These are phyloP conservation scores for Geranium rotundifolium DNA, from an alignment of 345 rosid species.

Conservation along the genomic window DNA sequence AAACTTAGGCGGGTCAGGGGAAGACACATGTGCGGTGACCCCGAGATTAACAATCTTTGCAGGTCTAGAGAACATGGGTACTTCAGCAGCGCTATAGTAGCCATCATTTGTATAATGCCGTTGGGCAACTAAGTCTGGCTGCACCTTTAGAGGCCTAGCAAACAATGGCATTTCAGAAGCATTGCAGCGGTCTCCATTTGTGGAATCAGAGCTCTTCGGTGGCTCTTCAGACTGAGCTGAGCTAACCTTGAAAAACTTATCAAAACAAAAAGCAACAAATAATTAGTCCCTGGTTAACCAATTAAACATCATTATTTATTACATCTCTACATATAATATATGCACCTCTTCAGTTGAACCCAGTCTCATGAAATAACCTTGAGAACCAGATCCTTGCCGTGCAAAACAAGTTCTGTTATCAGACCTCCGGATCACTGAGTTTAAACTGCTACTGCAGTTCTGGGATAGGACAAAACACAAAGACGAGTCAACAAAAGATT, in stretches of 20 bases:
- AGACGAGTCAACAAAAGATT: not conserved
- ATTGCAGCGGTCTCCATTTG: constrained; percentile 10
- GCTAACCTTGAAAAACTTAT: constrained; percentile 10
- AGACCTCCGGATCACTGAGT: constrained; percentile 36
- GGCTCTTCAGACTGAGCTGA: constrained; percentile 13
- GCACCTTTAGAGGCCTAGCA: constrained; percentile 34
- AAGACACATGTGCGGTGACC: constrained; percentile 8
- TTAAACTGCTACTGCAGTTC: constrained; percentile 70
- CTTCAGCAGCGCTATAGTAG: constrained; percentile 16
- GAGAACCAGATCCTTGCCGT: constrained; percentile 57
- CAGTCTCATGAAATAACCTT: constrained; percentile 66
- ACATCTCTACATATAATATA: not conserved
- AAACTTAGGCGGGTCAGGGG: constrained; percentile 32
- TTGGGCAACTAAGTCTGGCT: constrained; percentile 13
- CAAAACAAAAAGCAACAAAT: constrained; percentile 1
- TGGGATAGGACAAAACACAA: constrained; percentile 14
- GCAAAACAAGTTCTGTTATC: constrained; percentile 51
- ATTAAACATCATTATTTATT: not conserved
- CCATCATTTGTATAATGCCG: constrained; percentile 4
- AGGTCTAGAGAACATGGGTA: constrained; percentile 44
- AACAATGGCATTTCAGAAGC: constrained; percentile 31
- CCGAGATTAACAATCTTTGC: constrained; percentile 10
- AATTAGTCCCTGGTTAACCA: constrained; percentile 1
- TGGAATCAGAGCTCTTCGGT: constrained; percentile 8
- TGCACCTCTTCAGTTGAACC: constrained; percentile 41